phyloP scores from a whole-genome alignment of 192 early-diverging fungal species.

The Coemansia sp. region DNA sequence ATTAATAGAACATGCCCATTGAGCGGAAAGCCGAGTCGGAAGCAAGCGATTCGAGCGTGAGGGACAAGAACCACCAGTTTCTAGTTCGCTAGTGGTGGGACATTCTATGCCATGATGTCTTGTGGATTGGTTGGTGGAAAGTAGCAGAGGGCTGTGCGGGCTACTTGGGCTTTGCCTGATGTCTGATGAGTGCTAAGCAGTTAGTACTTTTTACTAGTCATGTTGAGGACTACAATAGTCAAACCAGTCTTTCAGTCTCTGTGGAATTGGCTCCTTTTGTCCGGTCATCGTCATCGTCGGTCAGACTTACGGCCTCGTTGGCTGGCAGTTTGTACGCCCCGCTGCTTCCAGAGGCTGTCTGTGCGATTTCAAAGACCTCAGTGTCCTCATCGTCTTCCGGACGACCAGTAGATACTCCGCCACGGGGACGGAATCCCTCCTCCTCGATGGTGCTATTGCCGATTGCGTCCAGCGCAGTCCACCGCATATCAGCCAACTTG shows the following conservation, averaged over 20 bases:
- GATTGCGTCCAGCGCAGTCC: constrained; percentile 34
- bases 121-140: too few relatives aligned
- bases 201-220: too few relatives aligned
- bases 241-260: constrained; percentile 27
- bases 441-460: constrained; percentile 16
- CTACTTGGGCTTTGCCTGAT: too few relatives aligned
- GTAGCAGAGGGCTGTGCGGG: too few relatives aligned
- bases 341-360: constrained; percentile 9
- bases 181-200: too few relatives aligned
- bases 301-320: not conserved
- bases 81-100: too few relatives aligned
- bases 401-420: not conserved
- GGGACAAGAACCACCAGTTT: too few relatives aligned
- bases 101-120: too few relatives aligned
- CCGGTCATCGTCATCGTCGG: constrained; percentile 7
- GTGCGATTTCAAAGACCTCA: constrained; percentile 29
- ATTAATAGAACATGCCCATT: too few relatives aligned
- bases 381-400: constrained; percentile 34
- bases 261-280: constrained; percentile 9
- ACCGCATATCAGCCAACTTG: constrained; percentile 31
- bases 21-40: too few relatives aligned
- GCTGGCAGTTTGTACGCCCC: not conserved
- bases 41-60: too few relatives aligned
- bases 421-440: not conserved
- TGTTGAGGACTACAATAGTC: not conserved